phyloP scores from a whole-genome alignment of 495 filamentous ascomycete species.

The Neurospora sp. region DNA sequence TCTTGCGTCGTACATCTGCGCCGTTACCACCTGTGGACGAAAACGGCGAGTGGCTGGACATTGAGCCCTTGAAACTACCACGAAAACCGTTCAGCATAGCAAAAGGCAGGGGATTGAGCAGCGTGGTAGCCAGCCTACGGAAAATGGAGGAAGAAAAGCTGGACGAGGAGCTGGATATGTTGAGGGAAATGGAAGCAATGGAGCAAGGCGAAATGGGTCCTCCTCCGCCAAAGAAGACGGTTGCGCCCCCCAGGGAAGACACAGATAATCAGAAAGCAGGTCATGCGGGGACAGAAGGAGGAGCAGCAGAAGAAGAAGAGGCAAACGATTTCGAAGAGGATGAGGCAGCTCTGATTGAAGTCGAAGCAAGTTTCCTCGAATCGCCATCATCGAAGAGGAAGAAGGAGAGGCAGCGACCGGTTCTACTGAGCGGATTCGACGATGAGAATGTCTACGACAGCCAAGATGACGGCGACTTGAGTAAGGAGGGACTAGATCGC shows the following conservation, averaged over 20 bases:
- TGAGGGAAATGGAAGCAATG: slow-evolving; percentile 63
- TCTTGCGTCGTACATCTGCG: slow-evolving; percentile 50
- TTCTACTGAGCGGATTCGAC: slow-evolving; percentile 54
- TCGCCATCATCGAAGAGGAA: slow-evolving; percentile 12
- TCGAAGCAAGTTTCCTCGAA: neutral
- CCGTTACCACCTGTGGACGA: slow-evolving; percentile 35
- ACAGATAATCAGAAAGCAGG: slow-evolving; percentile 18
- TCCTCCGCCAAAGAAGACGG: neutral
- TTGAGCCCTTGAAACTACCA: slow-evolving; percentile 46
- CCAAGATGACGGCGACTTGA: slow-evolving; percentile 28
- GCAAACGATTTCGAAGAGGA: neutral
- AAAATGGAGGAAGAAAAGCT: slow-evolving; percentile 68
- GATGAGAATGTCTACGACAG: slow-evolving; percentile 41
- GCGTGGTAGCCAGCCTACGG: slow-evolving; percentile 64
- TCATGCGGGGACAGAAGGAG: neutral
- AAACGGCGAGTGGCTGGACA: slow-evolving; percentile 30
- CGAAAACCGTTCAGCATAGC: slow-evolving; percentile 39
- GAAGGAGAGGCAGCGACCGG: slow-evolving; percentile 41
- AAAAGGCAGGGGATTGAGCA: slow-evolving; percentile 62
- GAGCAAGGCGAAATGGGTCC: slow-evolving; percentile 24
- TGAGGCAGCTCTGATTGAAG: neutral
- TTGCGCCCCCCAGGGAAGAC: neutral
- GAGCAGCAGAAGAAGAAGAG: neutral
- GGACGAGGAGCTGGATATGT: slow-evolving; percentile 72
- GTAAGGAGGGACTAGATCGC: slow-evolving; percentile 19